A percentile compares a stretch with the other conserved stretches of the same genome.
These are phyloP conservation scores for Plasmodium cynomolgi DNA, from an alignment of 169 alveolate species.

Conservation along the genomic window DNA sequence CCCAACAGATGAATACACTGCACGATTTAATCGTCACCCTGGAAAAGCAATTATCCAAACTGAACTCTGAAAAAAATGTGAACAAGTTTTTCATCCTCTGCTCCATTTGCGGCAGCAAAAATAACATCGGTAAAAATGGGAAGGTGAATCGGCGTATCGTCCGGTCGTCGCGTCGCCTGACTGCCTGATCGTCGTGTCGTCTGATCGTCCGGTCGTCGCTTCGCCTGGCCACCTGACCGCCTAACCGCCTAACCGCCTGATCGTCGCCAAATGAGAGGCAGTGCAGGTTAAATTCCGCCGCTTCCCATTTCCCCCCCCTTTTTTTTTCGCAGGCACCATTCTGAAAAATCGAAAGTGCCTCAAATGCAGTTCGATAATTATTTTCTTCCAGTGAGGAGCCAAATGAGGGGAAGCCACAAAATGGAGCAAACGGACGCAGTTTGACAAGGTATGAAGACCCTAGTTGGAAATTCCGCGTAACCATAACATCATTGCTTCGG, in stretches of 20 bases:
- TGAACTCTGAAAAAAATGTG: constrained; percentile 47
- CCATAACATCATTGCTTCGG: constrained; percentile 81
- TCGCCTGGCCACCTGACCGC: too few relatives aligned
- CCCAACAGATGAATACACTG: constrained; percentile 44
- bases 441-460: background rate
- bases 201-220: background rate
- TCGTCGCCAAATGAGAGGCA: background rate
- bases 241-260: background rate
- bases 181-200: background rate
- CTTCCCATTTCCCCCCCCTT: background rate
- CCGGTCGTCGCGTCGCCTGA: background rate
- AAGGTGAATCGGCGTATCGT: background rate
- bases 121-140: constrained; percentile 42
- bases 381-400: constrained; percentile 23
- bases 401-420: background rate
- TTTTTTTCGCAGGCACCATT: constrained; percentile 12
- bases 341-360: constrained; percentile 59
- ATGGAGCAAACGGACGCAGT: background rate
- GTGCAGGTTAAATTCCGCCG: background rate
- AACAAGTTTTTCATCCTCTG: constrained; percentile 49
- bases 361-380: constrained; percentile 38
- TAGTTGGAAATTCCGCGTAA: background rate
- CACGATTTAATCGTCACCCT: constrained; percentile 64
- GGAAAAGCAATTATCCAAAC: constrained; percentile 56
- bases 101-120: constrained; percentile 54